Conservation (phyloP, 176 grass and related monocot genomes). For the Oryza nivara region DNA sequence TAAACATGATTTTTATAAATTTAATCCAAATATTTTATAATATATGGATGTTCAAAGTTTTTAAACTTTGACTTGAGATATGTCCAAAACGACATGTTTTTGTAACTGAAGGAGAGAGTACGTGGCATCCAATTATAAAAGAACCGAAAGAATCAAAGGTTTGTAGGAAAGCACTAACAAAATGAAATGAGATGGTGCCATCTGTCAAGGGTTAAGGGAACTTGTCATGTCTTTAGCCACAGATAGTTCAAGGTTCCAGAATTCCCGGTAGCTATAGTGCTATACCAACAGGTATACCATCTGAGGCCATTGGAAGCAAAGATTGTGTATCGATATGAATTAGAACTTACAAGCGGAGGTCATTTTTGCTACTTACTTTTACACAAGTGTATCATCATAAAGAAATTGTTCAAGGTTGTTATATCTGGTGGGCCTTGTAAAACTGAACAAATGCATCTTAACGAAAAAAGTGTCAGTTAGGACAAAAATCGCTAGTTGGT, state of each 20-base stretch:
- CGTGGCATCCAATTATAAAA: neutral
- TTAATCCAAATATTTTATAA: no score
- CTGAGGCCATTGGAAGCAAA: neutral
- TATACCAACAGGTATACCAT: neutral
- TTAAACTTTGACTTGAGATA: no score
- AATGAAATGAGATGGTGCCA: neutral
- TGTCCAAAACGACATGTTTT: no score
- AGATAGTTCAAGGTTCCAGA: no score
- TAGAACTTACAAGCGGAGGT: neutral
- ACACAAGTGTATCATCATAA: neutral
- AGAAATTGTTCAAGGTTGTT: neutral
- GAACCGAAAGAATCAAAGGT: no score
- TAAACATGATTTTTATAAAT: no score
- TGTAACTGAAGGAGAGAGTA: neutral
- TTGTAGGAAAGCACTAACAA: no score
- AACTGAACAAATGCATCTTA: neutral
- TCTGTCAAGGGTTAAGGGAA: conserved; percentile 9
- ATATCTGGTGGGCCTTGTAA: conserved; percentile 13
- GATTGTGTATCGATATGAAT: neutral
- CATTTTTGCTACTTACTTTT: conserved; percentile 10
- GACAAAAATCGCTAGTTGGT: conserved; percentile 10
- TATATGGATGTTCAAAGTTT: no score
- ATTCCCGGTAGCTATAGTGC: neutral
- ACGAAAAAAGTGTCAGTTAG: neutral
- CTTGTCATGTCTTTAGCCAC: no score